A percentile compares a stretch with the other conserved stretches of the same genome.
Conservation (phyloP, 148 eudicot species). For the Polygonum maritimum region DNA sequence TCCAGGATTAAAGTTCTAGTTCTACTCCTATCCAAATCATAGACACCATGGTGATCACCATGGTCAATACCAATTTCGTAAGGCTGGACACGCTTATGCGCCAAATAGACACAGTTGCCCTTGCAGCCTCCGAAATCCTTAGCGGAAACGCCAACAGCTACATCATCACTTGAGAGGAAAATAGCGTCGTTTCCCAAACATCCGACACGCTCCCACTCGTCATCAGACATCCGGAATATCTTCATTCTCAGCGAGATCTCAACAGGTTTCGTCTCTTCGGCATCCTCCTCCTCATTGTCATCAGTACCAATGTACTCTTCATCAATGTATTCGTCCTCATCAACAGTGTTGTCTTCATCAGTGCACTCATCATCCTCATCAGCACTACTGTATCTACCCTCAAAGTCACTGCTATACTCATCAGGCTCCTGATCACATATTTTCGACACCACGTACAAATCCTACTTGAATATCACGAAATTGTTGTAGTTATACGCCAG, state of each 20-base stretch:
- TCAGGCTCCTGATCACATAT: neutral
- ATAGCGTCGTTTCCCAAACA: neutral
- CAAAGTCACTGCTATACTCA: neutral
- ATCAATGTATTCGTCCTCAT: neutral
- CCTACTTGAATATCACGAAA: neutral
- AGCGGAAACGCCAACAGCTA: neutral
- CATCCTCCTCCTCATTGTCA: neutral
- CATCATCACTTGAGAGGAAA: neutral
- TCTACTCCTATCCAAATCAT: neutral
- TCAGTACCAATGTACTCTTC: neutral
- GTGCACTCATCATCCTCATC: neutral
- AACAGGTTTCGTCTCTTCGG: neutral
- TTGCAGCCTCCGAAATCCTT: neutral
- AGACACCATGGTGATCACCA: neutral
- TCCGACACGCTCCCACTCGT: neutral
- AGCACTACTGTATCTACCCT: neutral
- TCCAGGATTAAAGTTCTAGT: neutral
- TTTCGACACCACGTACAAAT: conserved; percentile 1
- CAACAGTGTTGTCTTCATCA: neutral
- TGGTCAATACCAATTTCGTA: neutral
- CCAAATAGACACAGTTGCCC: neutral
- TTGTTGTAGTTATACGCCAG: neutral
- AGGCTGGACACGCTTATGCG: neutral
- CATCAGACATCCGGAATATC: neutral
- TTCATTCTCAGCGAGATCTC: neutral